Base-by-base conservation (phyloP, 768 basidiomycete genomes). In the Pleurotus sapidus region DNA sequence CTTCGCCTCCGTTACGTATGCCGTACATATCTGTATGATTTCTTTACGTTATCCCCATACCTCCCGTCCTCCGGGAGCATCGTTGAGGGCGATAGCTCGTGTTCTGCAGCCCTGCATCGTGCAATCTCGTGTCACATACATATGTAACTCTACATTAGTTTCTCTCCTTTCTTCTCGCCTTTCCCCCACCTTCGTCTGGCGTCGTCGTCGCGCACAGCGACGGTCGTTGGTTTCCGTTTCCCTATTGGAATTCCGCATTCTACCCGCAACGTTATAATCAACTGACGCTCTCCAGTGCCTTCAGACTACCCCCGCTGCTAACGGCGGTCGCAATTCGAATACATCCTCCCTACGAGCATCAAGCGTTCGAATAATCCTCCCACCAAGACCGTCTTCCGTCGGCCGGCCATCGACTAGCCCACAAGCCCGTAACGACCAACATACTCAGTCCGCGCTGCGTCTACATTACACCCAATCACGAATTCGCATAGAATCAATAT, bases 111-210 rank as follows among this genome's bases (percentile, higher is more conserved):
- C 51, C 51, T 54, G 51, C 51, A 54, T n/a, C 18, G 2, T 39
- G 3, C 38, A 54, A 54, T 54, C 51, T 25, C 51, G 24, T 54
- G 51, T 9, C 42, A 54, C 17, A 42, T 54, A 42, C 24, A 48
- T 25, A 43, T 34, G 39, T 54, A 54, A 39, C 38, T 18, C 14
- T 11, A 12, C 51, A 3, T 38, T 54, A 11, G 37, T 54, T 37
- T 34, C 39, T 14, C 34, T 23, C 23, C 12, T 39, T 42, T 9
- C 27, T 14, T 54, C 40, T 37, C 30, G 20, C 20, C 49, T 51
- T 38, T 54, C 30, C 9, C 9, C 30, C 30, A 34, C 30, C 30
- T 34, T 34, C 30, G 30, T 11, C 30, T 11, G 30, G 30, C 30
- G 30, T 34, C 51, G 51, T 54, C 25, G 17, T 51, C 39, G 51